Conservation (phyloP, 1,139 yeast species). For the Protomyces lactucae-debilis region DNA sequence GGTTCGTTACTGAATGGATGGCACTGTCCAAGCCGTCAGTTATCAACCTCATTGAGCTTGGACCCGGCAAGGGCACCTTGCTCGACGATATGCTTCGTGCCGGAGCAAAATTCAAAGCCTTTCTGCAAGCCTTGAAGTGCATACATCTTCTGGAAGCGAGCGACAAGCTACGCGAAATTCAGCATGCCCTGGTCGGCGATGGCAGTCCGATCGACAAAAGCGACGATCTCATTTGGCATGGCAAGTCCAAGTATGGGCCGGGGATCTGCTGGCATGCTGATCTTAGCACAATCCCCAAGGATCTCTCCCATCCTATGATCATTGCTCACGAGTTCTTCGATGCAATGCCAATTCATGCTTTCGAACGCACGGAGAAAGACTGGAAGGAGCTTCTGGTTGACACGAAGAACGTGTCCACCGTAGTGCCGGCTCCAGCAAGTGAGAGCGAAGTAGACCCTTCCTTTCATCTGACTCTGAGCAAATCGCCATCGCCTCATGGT, state of each 20-base stretch:
- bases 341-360: conserved; percentile 74
- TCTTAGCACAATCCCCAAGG: conserved; percentile 50
- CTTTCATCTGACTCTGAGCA: conserved; percentile 58
- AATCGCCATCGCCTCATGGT: conserved; percentile 61
- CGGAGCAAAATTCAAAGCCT: conserved; percentile 38
- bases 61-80: conserved; percentile 82
- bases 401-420: conserved; percentile 35
- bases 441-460: conserved; percentile 40
- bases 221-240: conserved; percentile 40
- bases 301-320: conserved; percentile 51
- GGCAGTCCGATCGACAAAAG: conserved; percentile 35
- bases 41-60: conserved; percentile 69
- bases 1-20: conserved; percentile 57
- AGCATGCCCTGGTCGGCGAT: conserved; percentile 49
- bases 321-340: conserved; percentile 85
- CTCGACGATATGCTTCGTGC: conserved; percentile 57
- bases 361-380: conserved; percentile 54
- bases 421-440: conserved; percentile 25
- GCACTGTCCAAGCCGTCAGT: conserved; percentile 50
- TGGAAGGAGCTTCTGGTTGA: conserved; percentile 80
- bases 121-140: conserved; percentile 39
- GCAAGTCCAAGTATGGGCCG: conserved; percentile 53
- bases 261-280: conserved; percentile 65
- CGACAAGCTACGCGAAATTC: conserved; percentile 56
- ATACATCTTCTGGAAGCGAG: conserved; percentile 70